Base-by-base conservation (phyloP, 495 filamentous ascomycete species). In the Penicillium goetzii region DNA sequence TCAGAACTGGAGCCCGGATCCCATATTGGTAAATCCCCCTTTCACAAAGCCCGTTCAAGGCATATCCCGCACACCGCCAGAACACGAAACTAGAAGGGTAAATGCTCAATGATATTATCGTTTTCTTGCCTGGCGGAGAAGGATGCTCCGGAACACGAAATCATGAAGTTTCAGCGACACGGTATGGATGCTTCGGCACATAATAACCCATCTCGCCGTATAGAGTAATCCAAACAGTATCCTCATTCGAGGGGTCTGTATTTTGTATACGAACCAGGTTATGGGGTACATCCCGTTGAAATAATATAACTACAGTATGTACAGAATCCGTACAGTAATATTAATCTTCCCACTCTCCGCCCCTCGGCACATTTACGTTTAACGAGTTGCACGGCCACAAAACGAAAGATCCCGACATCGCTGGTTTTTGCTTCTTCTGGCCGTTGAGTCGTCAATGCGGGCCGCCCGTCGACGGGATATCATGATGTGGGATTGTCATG, bases 391-490 rank as follows among this genome's bases (percentile, higher is more conserved):
- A 21, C 41, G 41, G 30, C 26, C 51, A 54, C 51, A 54, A 12
- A 32, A 21, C 30, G 17, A 32, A 34, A 12, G 52, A 23, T 55
- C 28, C 30, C 30, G 9, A 21, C 12, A 43, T 57, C 33, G 54
- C 54, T 12, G 15, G 8, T 40, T 36, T 63, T 68, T 62, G 58
- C 61, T 70, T 62, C 50, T 67, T 68, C 56, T 30, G 50, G 50
- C 64, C 64, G 67, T 67, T 66, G 32, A 61, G 11, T 65, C 28
- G 58, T 41, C 34, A 11, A 58, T 59, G 68, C 64, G 43, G 64
- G 30, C 54, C 49, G 58, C 40, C 59, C 36, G 54, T 52, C 34
- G 32, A 53, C 28, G 38, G 34, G 19, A 47, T 53, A 15, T 30
- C 19, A 9, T 7, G 1, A 25, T 33, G 2, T 53, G 4, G n/a